Evolutionary conservation across 345 rosid genomes (phyloP).

Genomic region (Murraya paniculata): DNA sequence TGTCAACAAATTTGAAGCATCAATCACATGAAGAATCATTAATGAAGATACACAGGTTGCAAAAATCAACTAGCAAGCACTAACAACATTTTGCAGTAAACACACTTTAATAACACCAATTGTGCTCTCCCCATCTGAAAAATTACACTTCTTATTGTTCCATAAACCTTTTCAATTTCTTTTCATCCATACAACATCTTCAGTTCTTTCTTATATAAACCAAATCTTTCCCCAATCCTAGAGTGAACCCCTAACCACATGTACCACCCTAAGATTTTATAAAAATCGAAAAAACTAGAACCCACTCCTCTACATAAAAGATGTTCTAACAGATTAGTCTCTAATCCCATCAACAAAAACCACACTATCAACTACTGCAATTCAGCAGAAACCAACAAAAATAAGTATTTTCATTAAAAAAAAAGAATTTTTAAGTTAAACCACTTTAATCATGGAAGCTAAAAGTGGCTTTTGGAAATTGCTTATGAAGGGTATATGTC

Average conservation of each 20-base stretch:
- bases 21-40: not conserved
- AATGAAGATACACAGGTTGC: not conserved
- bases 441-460: not conserved
- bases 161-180: not conserved
- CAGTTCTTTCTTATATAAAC: not conserved
- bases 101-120: not conserved
- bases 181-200: not conserved
- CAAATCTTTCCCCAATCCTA: not conserved
- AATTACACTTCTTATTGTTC: not conserved
- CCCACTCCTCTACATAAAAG: no score
- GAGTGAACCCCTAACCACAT: not conserved
- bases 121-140: not conserved
- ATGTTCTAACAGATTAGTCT: not conserved
- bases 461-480: not conserved
- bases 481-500: not conserved
- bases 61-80: not conserved
- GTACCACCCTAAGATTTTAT: not conserved
- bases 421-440: not conserved
- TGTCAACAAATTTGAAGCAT: slow-evolving; percentile 1
- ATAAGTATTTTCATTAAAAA: not conserved
- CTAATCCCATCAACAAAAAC: not conserved
- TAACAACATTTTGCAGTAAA: not conserved
- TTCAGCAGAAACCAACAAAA: no score
- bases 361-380: not conserved
- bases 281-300: no score